Evolutionary conservation across 768 basidiomycete species (phyloP), one percentile per base, ranked within the genome.

Genomic region (Lepiota brunneoincarnata): DNA sequence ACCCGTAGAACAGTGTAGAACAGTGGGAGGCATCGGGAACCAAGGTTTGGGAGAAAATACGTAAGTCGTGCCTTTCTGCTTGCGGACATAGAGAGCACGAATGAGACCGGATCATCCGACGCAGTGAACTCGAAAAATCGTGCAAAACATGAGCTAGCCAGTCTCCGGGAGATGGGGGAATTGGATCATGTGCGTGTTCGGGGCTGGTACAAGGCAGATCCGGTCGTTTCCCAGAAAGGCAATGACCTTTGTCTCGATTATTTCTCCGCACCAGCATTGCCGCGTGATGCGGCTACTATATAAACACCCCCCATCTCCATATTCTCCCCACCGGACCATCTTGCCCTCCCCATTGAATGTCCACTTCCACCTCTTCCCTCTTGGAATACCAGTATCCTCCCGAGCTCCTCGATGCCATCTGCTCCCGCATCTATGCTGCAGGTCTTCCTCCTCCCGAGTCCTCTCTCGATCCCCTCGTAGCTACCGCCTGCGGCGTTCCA

Each of bases 341-440:
- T 26, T 51, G 31, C 37, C 42, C 40, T 36, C 36, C 24, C 35
- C 46, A 6, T 60, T 61, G 58, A 54, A 73, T 71, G 69, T 64
- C 61, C 52, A 57, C 65, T 65, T 64, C 61, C 52, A 57, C 65
- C 65, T 60, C 64, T 37, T 53, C 63, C 42, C 42, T 43, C 14
- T 0, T 58, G 14, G 28, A 50, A 17, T 66, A 72, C 44, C 36
- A 79, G 57, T 90, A 79, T 66, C 91, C 90, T 6, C 75, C 84
- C 6, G 91, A 93, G 62, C 69, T 93, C 14, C 78, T 90, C 51
- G 81, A 81, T 54, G 71, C 82, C 26, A 85, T 94, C 56, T 92
- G 89, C 59, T 81, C 85, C 0, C 78, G 87, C 51, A 73, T 93
- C 34, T 91, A 84, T 63, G 77, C 80, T 5, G 72, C 84, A 24